phyloP scores from a whole-genome alignment of 2,329 filamentous ascomycete genomes.

The Plenodomus tracheiphilus region DNA sequence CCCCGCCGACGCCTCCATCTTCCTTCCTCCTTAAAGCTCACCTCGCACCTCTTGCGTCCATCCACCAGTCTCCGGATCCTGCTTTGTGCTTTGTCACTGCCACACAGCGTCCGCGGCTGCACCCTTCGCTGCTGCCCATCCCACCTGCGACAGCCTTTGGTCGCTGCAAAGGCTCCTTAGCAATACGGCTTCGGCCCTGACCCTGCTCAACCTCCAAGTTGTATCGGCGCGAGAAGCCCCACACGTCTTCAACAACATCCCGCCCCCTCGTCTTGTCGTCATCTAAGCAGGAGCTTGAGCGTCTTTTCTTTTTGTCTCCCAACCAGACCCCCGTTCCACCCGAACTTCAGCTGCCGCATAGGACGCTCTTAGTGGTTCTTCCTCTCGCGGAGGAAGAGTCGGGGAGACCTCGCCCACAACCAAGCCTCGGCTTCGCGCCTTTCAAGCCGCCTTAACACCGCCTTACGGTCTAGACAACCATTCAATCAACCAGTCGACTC shows the following conservation, averaged over 20 bases:
- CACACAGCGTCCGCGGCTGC: slow-evolving; percentile 13
- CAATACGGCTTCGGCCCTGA: slow-evolving; percentile 51
- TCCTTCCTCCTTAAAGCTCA: slow-evolving; percentile 10
- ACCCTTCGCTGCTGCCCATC: slow-evolving; percentile 10
- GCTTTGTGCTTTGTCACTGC: slow-evolving; percentile 6
- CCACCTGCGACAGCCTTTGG: slow-evolving; percentile 42
- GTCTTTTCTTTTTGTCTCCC: slow-evolving; percentile 50
- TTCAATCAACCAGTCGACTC: slow-evolving; percentile 15
- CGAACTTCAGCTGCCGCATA: slow-evolving; percentile 98
- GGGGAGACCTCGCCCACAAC: slow-evolving; percentile 90
- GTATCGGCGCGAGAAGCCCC: slow-evolving; percentile 49
- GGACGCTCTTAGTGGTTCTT: slow-evolving; percentile 97
- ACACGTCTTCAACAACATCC: slow-evolving; percentile 56
- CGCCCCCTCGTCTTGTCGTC: slow-evolving; percentile 47
- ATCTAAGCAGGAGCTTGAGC: slow-evolving; percentile 43
- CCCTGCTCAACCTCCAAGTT: slow-evolving; percentile 52
- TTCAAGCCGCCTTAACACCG: slow-evolving; percentile 91
- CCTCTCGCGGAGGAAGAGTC: slow-evolving; percentile 98
- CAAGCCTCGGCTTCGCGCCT: slow-evolving; percentile 85
- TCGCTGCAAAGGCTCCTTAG: slow-evolving; percentile 47
- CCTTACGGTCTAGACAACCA: slow-evolving; percentile 28
- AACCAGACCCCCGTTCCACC: slow-evolving; percentile 59
- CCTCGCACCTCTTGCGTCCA: slow-evolving; percentile 12
- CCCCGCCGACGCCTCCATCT: slow-evolving; percentile 16
- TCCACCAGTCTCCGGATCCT: slow-evolving; percentile 2